Evolutionary conservation across 257 asterid genomes (phyloP), one percentile per base, ranked within the genome.

Genomic region (Solanum acaule): DNA sequence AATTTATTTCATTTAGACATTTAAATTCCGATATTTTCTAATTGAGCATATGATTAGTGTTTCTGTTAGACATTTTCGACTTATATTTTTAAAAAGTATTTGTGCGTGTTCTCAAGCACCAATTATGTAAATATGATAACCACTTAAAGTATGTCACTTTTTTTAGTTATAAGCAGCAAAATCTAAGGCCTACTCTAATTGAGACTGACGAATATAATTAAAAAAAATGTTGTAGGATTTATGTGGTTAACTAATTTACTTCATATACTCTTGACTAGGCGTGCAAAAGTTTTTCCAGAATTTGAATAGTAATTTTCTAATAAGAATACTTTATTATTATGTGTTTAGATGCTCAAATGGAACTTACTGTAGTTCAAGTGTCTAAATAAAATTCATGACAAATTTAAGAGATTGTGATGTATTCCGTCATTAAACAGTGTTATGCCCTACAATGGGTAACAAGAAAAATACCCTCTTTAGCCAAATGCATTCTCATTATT

Each of bases 291-390:
- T 4, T 35, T 73, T 34, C 2, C 18, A 35, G 7, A 34, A 73
- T 20, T 73, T 73, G 5, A 73, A 73, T 5, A 10, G 15, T 1
- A 34, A 18, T 2, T 18, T 6, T 72, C 25, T 72, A 72, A 33
- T 18, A 8, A 11, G 9, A 72, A 34, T 1, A 10, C 2, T 35
- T 20, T 20, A 33, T 73, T 12, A 35, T 20, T 42, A 12, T 44
- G 31, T 35, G 3, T 75, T 20, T 75, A 37, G 44, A 11, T 73
- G 29, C 7, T 73, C 16, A 34, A 5, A 0, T 73, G 16, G 3
- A 71, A 73, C 8, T 4, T 0, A 5, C 0, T 9, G 0, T 35
- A 73, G 0, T 73, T 20, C 1, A n/a, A 33, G 4, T 35, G 15
- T 20, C 10, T 73, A 35, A 35, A 35, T 35, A 7, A 73, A 9